A percentile compares a stretch with the other conserved stretches of the same genome.
Conservation (phyloP, 805 yeast species). For the Metschnikowia aberdeeniae region DNA sequence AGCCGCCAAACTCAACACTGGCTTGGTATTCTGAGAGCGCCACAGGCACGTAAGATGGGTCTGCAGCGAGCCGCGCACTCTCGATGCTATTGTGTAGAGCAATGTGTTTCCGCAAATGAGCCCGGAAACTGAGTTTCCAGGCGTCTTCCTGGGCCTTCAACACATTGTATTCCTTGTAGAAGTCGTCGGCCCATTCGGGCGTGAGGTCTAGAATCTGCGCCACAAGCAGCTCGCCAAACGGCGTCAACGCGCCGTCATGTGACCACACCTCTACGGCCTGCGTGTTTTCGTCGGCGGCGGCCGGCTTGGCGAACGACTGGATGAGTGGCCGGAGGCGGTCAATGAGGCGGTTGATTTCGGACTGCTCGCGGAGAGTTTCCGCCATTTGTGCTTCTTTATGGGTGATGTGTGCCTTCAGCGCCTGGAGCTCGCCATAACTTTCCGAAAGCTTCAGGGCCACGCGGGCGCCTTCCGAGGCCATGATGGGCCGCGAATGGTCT, state of each 20-base stretch:
- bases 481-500: constrained; percentile 7
- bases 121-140: constrained; percentile 29
- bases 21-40: constrained; percentile 34
- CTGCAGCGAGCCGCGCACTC: constrained; percentile 20
- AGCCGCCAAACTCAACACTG: constrained; percentile 38
- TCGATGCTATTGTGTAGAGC: constrained; percentile 27
- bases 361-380: constrained; percentile 21
- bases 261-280: constrained; percentile 19
- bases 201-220: constrained; percentile 21
- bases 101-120: constrained; percentile 29
- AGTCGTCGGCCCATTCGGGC: constrained; percentile 35
- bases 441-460: constrained; percentile 5
- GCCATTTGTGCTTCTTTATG: constrained; percentile 26
- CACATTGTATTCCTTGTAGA: constrained; percentile 24
- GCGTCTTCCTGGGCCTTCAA: constrained; percentile 24
- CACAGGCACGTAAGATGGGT: constrained; percentile 28
- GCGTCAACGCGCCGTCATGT: constrained; percentile 29
- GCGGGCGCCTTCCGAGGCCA: constrained; percentile 7
- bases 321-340: constrained; percentile 23
- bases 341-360: constrained; percentile 16
- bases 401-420: constrained; percentile 20
- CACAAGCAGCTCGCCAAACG: constrained; percentile 24
- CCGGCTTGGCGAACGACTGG: constrained; percentile 13
- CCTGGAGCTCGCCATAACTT: constrained; percentile 15
- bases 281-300: neutral